phyloP scores from a whole-genome alignment of 768 basidiomycete species.

The Suillus subaureus region DNA sequence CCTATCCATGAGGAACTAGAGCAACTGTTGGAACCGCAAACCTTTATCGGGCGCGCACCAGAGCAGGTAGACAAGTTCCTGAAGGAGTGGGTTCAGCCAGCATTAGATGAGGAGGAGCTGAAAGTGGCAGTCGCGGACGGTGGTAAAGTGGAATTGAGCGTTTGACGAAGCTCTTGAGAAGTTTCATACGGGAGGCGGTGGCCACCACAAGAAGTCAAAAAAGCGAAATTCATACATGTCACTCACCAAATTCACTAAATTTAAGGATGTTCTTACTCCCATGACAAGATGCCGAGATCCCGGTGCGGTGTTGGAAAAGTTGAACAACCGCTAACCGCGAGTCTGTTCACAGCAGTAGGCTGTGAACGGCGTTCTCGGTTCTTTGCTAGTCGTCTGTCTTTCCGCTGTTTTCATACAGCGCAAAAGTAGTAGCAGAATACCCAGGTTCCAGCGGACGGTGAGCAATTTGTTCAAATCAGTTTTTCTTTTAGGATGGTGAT shows the following conservation, averaged over 20 bases:
- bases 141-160: conserved; percentile 66
- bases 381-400: background rate
- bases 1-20: conserved; percentile 84
- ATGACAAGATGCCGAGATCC: conserved; percentile 6
- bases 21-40: conserved; percentile 76
- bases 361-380: background rate
- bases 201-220: conserved; percentile 6
- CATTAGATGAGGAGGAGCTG: conserved; percentile 60
- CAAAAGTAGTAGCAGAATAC: conserved; percentile 2
- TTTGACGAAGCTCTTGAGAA: conserved; percentile 34
- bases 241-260: background rate
- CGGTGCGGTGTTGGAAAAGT: conserved; percentile 22
- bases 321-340: conserved; percentile 17
- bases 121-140: conserved; percentile 52
- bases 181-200: background rate
- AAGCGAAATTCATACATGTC: background rate
- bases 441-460: conserved; percentile 1
- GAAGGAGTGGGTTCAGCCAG: conserved; percentile 86
- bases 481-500: background rate
- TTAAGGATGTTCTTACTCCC: background rate
- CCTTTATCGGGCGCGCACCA: conserved; percentile 92
- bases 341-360: background rate
- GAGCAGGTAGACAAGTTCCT: conserved; percentile 93
- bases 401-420: background rate
- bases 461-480: background rate